Percentiles rank a stretch among this genome's conserved stretches.
phyloP scores from a whole-genome alignment of 768 basidiomycete species.

The Naganishia vaughanmartiniae region DNA sequence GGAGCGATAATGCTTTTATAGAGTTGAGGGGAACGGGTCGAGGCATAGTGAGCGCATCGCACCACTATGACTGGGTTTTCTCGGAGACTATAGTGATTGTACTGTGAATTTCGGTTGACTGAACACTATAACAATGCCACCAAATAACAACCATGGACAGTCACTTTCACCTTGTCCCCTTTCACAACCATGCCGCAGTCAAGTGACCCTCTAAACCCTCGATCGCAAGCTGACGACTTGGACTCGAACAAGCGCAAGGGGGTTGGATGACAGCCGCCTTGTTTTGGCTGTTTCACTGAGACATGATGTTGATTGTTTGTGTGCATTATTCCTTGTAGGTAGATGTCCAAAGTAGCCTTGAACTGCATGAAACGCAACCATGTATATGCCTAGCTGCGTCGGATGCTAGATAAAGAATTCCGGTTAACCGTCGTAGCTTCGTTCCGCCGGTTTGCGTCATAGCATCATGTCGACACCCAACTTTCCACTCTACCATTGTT shows the following conservation, averaged over 20 bases:
- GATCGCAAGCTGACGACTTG: too few species aligned
- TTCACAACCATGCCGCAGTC: too few species aligned
- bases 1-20: constrained; percentile 12
- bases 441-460: not conserved
- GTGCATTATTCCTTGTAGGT: too few species aligned
- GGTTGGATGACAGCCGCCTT: not conserved
- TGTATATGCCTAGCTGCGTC: too few species aligned
- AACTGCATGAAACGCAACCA: too few species aligned
- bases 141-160: too few species aligned
- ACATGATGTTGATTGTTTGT: constrained; percentile 1
- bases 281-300: not conserved
- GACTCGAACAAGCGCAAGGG: too few species aligned
- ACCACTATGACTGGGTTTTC: not conserved
- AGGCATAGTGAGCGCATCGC: constrained; percentile 18
- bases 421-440: not conserved
- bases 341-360: too few species aligned
- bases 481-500: constrained; percentile 16
- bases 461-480: constrained; percentile 1
- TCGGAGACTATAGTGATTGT: not conserved
- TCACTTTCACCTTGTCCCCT: too few species aligned
- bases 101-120: not conserved
- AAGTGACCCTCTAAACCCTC: too few species aligned
- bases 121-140: too few species aligned
- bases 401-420: too few species aligned
- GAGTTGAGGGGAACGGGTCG: constrained; percentile 2